Evolutionary conservation across 805 yeast species (phyloP), one percentile per base, ranked within the genome.

Genomic region (Pichia heedii): DNA sequence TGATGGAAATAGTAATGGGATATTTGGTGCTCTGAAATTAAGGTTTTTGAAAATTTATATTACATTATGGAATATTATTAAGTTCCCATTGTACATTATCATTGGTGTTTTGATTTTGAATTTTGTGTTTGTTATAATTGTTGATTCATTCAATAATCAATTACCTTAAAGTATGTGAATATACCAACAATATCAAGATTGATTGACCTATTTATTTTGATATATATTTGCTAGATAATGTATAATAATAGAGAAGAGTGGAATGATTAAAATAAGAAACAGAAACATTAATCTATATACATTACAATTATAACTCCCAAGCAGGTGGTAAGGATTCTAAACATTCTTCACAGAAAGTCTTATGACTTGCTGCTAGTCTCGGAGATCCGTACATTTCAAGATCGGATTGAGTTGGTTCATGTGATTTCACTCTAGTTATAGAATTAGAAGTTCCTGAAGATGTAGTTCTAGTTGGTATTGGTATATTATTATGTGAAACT

Each of bases 271-370:
- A 24, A 24, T 24, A 24, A 24, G 13, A 24, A 24, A 24, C 12
- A 1, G 27, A 10, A n/a, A n/a, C n/a, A n/a, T n/a, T n/a, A n/a
- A 24, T 24, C 12, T 24, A 24, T 4, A 13, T 7, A 10, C 32
- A 29, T 29, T 15, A 2, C 4, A 24, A n/a, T 43, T 37, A 58
- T 22, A 56, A 51, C 39, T 58, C 63, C 63, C 65, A 58, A 2
- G 61, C 53, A 30, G 56, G 54, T 12, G 57, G 52, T 22, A 49
- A 30, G 35, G 55, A 52, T 27, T 60, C 63, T 12, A 54, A 33
- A 37, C 66, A 61, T 30, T 55, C 60, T 35, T 54, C 55, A 16
- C 58, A 48, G 19, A 55, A 43, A 2, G 53, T 48, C 27, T 46
- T 47, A 11, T 37, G 42, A 11, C 24, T 24, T 7, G 49, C 44